Conservation (phyloP, 768 basidiomycete species). For the Fibroporia radiculosa region DNA sequence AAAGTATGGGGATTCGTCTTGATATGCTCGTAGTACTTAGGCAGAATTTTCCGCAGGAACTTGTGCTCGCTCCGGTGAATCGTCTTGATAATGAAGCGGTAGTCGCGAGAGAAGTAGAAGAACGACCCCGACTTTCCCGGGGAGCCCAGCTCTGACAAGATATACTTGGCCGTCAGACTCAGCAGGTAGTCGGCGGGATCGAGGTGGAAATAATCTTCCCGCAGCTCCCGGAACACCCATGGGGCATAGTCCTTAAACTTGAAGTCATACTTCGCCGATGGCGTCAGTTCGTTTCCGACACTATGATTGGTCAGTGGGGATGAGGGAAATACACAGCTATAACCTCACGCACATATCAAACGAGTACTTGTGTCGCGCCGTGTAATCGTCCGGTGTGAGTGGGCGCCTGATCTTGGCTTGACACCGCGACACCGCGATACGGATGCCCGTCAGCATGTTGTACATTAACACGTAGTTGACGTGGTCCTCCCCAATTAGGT, state of each 20-base stretch:
- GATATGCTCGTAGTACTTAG: conserved; percentile 79
- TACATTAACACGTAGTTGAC: conserved; percentile 99
- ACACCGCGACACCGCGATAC: conserved; percentile 92
- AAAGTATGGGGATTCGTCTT: conserved; percentile 89
- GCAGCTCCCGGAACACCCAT: conserved; percentile 92
- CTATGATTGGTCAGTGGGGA: conserved; percentile 30
- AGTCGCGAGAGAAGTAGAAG: conserved; percentile 98
- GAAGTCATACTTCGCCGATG: conserved; percentile 97
- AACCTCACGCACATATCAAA: conserved; percentile 81
- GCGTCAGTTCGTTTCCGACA: conserved; percentile 95
- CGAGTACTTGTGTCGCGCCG: conserved; percentile 86
- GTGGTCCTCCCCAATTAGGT: conserved; percentile 96
- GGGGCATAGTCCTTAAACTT: conserved; percentile 99
- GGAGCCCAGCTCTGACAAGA: conserved; percentile 94
- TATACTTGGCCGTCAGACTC: conserved; percentile 94
- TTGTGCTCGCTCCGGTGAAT: conserved; percentile 93
- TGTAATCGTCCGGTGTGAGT: conserved; percentile 81
- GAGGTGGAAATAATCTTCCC: conserved; percentile 90
- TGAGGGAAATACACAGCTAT: not conserved
- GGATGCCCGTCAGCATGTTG: conserved; percentile 99
- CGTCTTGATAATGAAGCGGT: conserved; percentile 99
- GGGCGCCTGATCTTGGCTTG: conserved; percentile 90
- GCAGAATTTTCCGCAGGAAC: conserved; percentile 80
- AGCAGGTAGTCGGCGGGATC: conserved; percentile 98
- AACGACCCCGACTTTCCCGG: conserved; percentile 98